Evolutionary conservation across 345 rosid species (phyloP).

Genomic region (Pistacia integerrima): DNA sequence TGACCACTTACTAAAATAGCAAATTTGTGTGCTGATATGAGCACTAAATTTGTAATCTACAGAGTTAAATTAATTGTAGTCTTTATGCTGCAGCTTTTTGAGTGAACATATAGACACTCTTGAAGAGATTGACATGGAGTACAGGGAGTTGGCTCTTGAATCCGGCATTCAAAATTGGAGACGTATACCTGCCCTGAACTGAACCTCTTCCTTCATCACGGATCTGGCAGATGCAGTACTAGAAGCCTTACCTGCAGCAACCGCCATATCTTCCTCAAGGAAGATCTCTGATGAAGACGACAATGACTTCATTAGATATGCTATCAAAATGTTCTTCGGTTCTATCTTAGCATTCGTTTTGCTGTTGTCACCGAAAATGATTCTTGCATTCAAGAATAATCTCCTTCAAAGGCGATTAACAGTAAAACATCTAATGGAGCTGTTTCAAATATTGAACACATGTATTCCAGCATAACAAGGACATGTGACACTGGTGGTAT

Average conservation of each 20-base stretch:
- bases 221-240: no score
- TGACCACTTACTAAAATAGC: no score
- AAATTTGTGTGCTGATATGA: not conserved
- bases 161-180: no score
- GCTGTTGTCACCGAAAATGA: slow-evolving; percentile 62
- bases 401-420: slow-evolving; percentile 26
- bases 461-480: no score
- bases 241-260: no score
- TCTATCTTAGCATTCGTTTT: slow-evolving; percentile 69
- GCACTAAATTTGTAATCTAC: not conserved
- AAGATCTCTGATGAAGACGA: slow-evolving; percentile 55
- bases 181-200: no score
- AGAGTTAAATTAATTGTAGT: not conserved
- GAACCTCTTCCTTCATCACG: no score
- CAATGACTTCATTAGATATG: slow-evolving; percentile 46
- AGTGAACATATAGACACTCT: slow-evolving; percentile 95
- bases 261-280: no score
- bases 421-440: not conserved
- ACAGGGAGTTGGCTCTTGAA: slow-evolving; percentile 56
- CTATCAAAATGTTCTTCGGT: slow-evolving; percentile 68
- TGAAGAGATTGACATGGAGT: slow-evolving; percentile 95
- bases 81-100: slow-evolving; percentile 60
- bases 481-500: no score
- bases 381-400: slow-evolving; percentile 63
- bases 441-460: no score